phyloP scores from a whole-genome alignment of 352 stramenopile genomes.

The Pythium graminicola region DNA sequence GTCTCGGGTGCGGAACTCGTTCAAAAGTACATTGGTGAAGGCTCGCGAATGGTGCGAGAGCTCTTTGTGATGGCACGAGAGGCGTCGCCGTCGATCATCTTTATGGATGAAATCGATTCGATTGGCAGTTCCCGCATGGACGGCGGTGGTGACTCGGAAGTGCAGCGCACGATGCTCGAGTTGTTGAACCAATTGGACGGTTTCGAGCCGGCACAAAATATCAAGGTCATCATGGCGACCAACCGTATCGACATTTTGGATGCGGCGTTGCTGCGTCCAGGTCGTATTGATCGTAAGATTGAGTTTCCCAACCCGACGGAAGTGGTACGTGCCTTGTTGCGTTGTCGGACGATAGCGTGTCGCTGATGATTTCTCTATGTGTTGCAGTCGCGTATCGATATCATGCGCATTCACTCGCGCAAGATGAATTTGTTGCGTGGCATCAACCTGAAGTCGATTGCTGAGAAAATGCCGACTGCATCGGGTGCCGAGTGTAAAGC shows the following conservation, averaged over 20 bases:
- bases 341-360: no score
- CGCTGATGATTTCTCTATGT: neutral
- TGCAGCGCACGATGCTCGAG: slow-evolving; percentile 99
- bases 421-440: slow-evolving; percentile 98
- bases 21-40: slow-evolving; percentile 99
- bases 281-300: slow-evolving; percentile 98
- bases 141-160: slow-evolving; percentile 97
- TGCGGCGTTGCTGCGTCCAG: slow-evolving; percentile 93
- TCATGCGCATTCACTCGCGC: slow-evolving; percentile 94
- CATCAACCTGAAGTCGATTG: slow-evolving; percentile 99
- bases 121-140: slow-evolving; percentile 89
- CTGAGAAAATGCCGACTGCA: slow-evolving; percentile 96
- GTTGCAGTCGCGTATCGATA: slow-evolving; percentile 1
- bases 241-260: slow-evolving; percentile 97
- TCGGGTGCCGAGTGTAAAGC: slow-evolving; percentile 97
- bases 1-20: slow-evolving; percentile 99
- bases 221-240: slow-evolving; percentile 98
- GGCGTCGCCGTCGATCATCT: slow-evolving; percentile 98
- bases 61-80: slow-evolving; percentile 99
- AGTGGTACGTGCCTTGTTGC: slow-evolving; percentile 21
- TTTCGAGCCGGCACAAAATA: slow-evolving; percentile 98
- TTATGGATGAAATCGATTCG: slow-evolving; percentile 99
- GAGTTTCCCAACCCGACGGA: slow-evolving; percentile 99
- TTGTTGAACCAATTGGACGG: slow-evolving; percentile 99
- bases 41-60: slow-evolving; percentile 98